Percentiles rank a stretch among this genome's conserved stretches.
These are phyloP conservation scores for Pleoardoris graminearum DNA, from an alignment of 2,329 filamentous ascomycete genomes.

Conservation along the genomic window DNA sequence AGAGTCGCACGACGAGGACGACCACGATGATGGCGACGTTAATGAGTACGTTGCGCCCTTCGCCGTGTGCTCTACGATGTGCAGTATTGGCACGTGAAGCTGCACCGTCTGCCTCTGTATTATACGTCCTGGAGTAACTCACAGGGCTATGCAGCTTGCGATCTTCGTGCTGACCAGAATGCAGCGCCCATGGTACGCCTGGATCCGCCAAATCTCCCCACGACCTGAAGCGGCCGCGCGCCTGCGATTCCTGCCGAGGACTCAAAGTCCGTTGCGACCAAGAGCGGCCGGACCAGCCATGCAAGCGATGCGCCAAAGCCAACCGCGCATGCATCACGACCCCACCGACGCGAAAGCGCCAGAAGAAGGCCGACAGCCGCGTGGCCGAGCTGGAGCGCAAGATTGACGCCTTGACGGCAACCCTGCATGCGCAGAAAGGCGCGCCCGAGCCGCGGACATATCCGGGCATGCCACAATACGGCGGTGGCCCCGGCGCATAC, in stretches of 20 bases:
- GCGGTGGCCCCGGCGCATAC: constrained; percentile 11
- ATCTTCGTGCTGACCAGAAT: constrained; percentile 14
- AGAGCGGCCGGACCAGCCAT: constrained; percentile 64
- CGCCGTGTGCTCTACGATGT: no score
- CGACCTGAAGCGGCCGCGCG: constrained; percentile 52
- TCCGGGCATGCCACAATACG: constrained; percentile 29
- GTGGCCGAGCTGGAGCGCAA: constrained; percentile 92
- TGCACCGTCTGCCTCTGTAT: neutral
- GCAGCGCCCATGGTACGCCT: constrained; percentile 30
- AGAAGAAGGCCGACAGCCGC: constrained; percentile 88
- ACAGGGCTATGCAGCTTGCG: neutral
- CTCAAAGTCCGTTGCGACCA: constrained; percentile 71
- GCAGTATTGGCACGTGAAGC: no score
- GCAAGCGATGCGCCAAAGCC: constrained; percentile 75
- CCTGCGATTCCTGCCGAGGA: constrained; percentile 53
- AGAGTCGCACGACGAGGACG: constrained; percentile 31
- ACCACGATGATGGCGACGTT: constrained; percentile 36
- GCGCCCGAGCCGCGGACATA: constrained; percentile 25
- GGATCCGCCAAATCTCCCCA: constrained; percentile 36
- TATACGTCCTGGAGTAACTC: neutral
- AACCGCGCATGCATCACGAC: constrained; percentile 70
- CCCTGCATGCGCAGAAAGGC: constrained; percentile 63
- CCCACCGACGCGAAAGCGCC: constrained; percentile 73
- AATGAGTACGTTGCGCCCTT: constrained; percentile 27
- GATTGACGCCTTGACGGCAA: constrained; percentile 85